Conservation (phyloP, 2,329 filamentous ascomycete species). For the Polychaeton citri region DNA sequence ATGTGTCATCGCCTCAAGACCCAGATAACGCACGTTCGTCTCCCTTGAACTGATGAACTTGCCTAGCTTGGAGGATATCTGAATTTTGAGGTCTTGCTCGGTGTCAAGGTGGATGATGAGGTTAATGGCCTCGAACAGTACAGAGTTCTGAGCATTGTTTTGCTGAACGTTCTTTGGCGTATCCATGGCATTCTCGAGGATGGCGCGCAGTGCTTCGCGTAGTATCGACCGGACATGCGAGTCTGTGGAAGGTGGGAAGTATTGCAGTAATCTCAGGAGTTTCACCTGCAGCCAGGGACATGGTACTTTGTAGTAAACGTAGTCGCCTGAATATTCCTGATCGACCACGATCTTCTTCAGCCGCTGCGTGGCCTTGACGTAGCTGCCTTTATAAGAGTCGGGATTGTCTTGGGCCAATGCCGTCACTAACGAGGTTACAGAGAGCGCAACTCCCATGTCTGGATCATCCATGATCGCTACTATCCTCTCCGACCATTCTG, state of each 20-base stretch:
- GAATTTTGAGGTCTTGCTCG: slow-evolving; percentile 86
- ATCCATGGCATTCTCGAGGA: slow-evolving; percentile 82
- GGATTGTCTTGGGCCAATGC: slow-evolving; percentile 83
- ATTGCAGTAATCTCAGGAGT: slow-evolving; percentile 78
- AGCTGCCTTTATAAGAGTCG: slow-evolving; percentile 89
- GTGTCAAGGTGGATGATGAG: slow-evolving; percentile 95
- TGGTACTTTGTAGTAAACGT: slow-evolving; percentile 98
- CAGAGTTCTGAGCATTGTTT: slow-evolving; percentile 96
- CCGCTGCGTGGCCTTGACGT: slow-evolving; percentile 81
- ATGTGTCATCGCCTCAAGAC: slow-evolving; percentile 96
- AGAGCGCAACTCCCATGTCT: slow-evolving; percentile 87
- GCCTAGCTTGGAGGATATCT: slow-evolving; percentile 80
- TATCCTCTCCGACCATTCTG: slow-evolving; percentile 94
- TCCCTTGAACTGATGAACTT: slow-evolving; percentile 95
- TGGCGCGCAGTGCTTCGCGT: slow-evolving; percentile 78
- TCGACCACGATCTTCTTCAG: slow-evolving; percentile 86
- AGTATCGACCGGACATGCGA: slow-evolving; percentile 85
- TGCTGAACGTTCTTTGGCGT: slow-evolving; percentile 97
- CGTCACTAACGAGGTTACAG: slow-evolving; percentile 91
- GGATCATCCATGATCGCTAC: slow-evolving; percentile 97
- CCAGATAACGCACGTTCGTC: slow-evolving; percentile 93
- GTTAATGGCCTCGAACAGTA: slow-evolving; percentile 96
- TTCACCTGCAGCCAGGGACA: slow-evolving; percentile 98
- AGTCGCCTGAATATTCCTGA: slow-evolving; percentile 77
- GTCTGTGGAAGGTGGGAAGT: slow-evolving; percentile 93